Evolutionary conservation across 2,329 filamentous ascomycete genomes (phyloP), one percentile per base, ranked within the genome.

Genomic region (Fusarium sp.): DNA sequence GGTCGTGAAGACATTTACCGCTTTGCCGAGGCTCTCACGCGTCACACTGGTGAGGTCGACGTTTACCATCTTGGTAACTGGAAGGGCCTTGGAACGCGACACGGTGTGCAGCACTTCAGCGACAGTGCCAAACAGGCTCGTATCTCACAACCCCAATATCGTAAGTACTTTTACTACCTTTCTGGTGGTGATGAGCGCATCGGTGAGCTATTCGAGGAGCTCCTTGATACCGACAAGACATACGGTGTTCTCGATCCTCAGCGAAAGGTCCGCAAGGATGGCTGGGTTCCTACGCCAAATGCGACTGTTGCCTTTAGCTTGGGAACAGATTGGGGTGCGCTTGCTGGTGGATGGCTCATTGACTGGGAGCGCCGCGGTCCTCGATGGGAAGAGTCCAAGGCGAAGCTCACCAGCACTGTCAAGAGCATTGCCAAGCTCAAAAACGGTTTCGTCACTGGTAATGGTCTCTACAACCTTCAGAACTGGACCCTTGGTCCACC

Each of bases 81-180:
- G 79, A 89, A 87, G 64, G 90, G 89, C 0, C 84, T 92, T 5
- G 90, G 90, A 3, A 91, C 90, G 0, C 84, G 90, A 8, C 90
- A 92, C 67, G 89, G 90, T 4, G 87, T 92, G 0, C 89, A 90
- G 77, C 90, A 92, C 72, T 92, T 85, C 81, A 79, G 85, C 22
- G 90, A 92, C 74, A 90, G 87, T 60, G 85, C 87, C 1, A 91
- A 92, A 76, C 90, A 92, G 79, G 87, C 87, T 0, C 87, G 90
- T 24, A 89, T 92, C 26, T 89, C 90, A 1, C 76, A 79, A 1
- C 85, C 88, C 0, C 85, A 87, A 42, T 91, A 90, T 74, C 83
- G 89, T 13, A 88, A 88, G 74, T 84, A 85, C 39, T 79, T 79
- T 14, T 90, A 88, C 75, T 91, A 86, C 80, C 90, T 90, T 5